These are phyloP conservation scores for Aspergillus oerlinghausenensis DNA, from an alignment of 2,329 filamentous ascomycete species.

Conservation along the genomic window DNA sequence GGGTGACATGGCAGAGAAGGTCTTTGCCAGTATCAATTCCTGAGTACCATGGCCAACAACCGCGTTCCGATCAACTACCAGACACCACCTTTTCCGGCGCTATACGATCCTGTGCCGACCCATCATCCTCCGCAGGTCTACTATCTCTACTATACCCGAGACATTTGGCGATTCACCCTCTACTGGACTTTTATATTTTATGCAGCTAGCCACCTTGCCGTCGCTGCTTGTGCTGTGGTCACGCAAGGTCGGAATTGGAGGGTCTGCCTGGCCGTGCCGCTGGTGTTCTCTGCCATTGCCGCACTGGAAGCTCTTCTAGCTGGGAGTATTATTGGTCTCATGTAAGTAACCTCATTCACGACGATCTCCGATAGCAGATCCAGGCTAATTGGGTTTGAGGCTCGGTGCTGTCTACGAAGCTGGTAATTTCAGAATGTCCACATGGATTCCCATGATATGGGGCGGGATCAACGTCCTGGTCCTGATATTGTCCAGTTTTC, in stretches of 20 bases:
- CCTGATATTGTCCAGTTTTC: constrained; percentile 81
- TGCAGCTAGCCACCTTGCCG: constrained; percentile 67
- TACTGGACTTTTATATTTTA: constrained; percentile 82
- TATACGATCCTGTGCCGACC: constrained; percentile 68
- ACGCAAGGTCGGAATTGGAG: constrained; percentile 56
- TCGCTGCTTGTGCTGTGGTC: constrained; percentile 65
- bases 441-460: constrained; percentile 91
- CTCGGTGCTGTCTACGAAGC: constrained; percentile 75
- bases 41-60: constrained; percentile 30
- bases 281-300: constrained; percentile 67
- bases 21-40: background rate
- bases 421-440: constrained; percentile 86
- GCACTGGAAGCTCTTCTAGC: constrained; percentile 73
- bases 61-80: constrained; percentile 56
- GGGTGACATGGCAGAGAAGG: background rate
- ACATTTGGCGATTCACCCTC: constrained; percentile 84
- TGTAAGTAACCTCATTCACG: constrained; percentile 53
- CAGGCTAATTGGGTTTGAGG: constrained; percentile 38
- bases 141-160: constrained; percentile 68
- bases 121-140: constrained; percentile 48
- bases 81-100: constrained; percentile 71
- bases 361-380: no score
- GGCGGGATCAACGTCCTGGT: constrained; percentile 77
- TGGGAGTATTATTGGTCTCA: constrained; percentile 72
- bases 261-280: constrained; percentile 64